Percentiles rank a stretch among this genome's conserved stretches.
Conservation (phyloP, 1,284 basidiomycete species). For the Xanthoconium separans region DNA sequence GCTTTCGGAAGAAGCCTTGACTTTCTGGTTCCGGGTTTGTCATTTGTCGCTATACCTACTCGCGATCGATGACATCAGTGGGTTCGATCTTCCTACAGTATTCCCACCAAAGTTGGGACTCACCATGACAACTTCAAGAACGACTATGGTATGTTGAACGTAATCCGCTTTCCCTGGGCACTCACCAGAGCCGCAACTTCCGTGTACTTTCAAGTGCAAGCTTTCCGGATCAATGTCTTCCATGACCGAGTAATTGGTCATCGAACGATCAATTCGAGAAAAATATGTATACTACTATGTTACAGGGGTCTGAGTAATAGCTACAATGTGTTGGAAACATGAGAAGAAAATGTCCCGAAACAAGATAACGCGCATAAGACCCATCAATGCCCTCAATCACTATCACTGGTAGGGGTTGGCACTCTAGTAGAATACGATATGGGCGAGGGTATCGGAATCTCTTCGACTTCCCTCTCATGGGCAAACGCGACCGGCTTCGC, state of each 20-base stretch:
- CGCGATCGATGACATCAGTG: too few species aligned
- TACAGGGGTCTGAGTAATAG: conserved; percentile 19
- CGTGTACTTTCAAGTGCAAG: conserved; percentile 68
- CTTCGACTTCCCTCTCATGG: conserved; percentile 60
- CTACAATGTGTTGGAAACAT: conserved; percentile 20
- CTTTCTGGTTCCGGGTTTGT: too few species aligned
- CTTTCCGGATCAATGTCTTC: conserved; percentile 64
- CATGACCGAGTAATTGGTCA: too few species aligned
- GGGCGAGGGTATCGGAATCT: conserved; percentile 45
- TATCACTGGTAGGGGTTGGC: conserved; percentile 32
- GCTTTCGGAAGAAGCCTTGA: too few species aligned
- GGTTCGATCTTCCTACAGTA: too few species aligned
- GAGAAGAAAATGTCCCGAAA: conserved; percentile 1
- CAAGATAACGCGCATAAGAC: not conserved
- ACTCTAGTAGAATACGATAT: conserved; percentile 34
- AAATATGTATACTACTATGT: conserved; percentile 7
- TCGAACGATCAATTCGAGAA: not conserved
- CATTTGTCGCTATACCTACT: too few species aligned
- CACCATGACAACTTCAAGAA: too few species aligned
- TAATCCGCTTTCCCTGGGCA: too few species aligned
- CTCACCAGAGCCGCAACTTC: conserved; percentile 62
- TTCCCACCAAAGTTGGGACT: too few species aligned
- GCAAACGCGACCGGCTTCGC: conserved; percentile 56
- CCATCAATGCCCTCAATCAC: not conserved
- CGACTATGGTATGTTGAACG: too few species aligned